Conservation (phyloP, 139 green algal species). For the Micractinium conductrix region DNA sequence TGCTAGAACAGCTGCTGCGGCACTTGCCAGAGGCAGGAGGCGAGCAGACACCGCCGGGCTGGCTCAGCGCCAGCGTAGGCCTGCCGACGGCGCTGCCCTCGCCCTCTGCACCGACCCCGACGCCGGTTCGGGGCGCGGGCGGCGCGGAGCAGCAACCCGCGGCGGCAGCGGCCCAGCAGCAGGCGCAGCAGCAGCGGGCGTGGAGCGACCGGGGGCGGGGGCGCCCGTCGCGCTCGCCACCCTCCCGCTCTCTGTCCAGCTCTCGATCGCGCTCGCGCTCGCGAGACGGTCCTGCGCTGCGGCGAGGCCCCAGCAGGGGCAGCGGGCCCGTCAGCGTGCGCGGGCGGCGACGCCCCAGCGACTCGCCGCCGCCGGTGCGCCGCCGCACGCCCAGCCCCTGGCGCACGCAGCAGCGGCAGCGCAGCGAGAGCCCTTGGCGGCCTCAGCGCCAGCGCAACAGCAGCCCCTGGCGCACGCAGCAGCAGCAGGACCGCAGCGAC, state of each 20-base stretch:
- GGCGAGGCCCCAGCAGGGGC: background rate
- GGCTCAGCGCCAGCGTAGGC: background rate
- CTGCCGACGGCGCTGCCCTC: background rate
- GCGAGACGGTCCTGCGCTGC: background rate
- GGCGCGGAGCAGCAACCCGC: background rate
- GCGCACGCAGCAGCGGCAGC: background rate
- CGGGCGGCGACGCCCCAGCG: background rate
- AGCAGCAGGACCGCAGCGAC: background rate
- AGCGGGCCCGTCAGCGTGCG: background rate
- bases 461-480: constrained; percentile 8
- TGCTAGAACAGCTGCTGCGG: constrained; percentile 16
- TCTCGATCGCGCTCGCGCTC: background rate
- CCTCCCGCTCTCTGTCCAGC: background rate
- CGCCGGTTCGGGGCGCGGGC: background rate
- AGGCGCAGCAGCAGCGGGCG: background rate
- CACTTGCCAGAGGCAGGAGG: constrained; percentile 5
- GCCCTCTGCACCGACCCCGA: too few relatives aligned
- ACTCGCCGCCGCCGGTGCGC: background rate
- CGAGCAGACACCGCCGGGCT: background rate
- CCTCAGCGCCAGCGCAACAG: too few relatives aligned
- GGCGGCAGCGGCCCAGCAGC: background rate
- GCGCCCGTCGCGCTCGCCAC: background rate
- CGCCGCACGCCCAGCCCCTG: constrained; percentile 9
- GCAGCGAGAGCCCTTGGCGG: too few relatives aligned
- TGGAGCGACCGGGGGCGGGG: background rate